Conservation (phyloP, 352 stramenopile genomes). For the Globisporangium recalcitrans region DNA sequence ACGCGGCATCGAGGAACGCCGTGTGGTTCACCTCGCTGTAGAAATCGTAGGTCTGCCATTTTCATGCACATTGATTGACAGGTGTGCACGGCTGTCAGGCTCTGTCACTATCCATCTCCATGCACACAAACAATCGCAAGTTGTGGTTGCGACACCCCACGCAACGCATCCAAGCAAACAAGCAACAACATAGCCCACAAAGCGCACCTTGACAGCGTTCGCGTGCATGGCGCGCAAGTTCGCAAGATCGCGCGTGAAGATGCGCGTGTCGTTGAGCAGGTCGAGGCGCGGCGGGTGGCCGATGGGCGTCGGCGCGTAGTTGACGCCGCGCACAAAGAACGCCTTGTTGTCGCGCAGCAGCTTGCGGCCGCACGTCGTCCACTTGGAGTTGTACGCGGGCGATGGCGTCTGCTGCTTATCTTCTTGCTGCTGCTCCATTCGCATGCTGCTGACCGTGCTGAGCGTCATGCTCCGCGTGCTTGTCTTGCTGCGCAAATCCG, state of each 20-base stretch:
- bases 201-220: slow-evolving; percentile 48
- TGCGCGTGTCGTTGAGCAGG: slow-evolving; percentile 43
- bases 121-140: not conserved
- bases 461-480: not conserved
- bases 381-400: slow-evolving; percentile 37
- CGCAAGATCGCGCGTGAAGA: slow-evolving; percentile 57
- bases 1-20: slow-evolving; percentile 54
- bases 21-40: slow-evolving; percentile 45
- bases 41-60: slow-evolving; percentile 48
- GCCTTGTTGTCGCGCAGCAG: slow-evolving; percentile 47
- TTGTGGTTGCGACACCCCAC: not conserved
- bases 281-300: slow-evolving; percentile 44
- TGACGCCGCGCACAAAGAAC: slow-evolving; percentile 73
- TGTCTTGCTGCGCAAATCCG: not conserved
- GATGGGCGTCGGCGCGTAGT: slow-evolving; percentile 67
- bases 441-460: slow-evolving; percentile 2
- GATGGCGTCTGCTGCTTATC: not conserved
- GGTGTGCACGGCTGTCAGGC: not conserved
- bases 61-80: not conserved
- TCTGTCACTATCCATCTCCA: not conserved
- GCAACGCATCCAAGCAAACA: too few species aligned
- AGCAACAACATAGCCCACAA: not conserved
- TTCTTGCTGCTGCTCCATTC: not conserved
- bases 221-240: slow-evolving; percentile 71
- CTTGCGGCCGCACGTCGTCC: slow-evolving; percentile 55